Evolutionary conservation across 768 basidiomycete genomes (phyloP).

Genomic region (Daedaleopsis sinensis): DNA sequence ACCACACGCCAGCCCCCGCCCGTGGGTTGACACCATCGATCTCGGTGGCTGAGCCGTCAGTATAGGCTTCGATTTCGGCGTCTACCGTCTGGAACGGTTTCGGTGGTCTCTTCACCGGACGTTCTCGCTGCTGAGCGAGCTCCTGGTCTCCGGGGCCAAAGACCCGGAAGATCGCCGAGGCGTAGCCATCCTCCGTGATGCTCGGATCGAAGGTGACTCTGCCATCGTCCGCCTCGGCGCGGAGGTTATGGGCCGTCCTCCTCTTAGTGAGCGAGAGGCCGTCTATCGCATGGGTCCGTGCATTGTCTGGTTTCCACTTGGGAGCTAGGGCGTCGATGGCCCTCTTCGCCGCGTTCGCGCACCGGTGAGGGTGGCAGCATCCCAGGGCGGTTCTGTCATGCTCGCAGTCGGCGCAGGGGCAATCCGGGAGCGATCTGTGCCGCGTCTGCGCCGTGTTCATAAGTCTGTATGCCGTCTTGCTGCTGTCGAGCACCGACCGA

Average conservation of each 20-base stretch:
- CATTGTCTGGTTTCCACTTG: no score
- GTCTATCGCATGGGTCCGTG: no score
- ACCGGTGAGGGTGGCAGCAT: no score
- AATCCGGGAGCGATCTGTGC: no score
- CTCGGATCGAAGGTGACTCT: not conserved
- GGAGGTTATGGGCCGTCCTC: not conserved
- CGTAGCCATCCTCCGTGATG: not conserved
- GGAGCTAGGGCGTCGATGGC: no score
- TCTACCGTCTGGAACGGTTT: not conserved
- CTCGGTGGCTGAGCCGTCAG: no score
- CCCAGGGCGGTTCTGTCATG: no score
- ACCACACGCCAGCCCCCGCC: slow-evolving; percentile 2
- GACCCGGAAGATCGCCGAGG: not conserved
- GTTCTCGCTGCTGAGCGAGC: not conserved
- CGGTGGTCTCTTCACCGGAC: not conserved
- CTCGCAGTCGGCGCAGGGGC: no score
- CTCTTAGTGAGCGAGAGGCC: not conserved
- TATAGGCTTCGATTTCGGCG: not conserved
- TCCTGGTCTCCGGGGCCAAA: not conserved
- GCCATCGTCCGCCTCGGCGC: not conserved
- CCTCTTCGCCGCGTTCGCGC: no score
- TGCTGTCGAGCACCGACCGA: no score
- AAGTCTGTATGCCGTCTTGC: no score
- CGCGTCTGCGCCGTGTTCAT: no score
- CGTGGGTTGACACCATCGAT: not conserved